Percentiles rank a stretch among this genome's conserved stretches.
These are phyloP conservation scores for Malassezia nana DNA, from an alignment of 1,284 basidiomycete genomes.

Conservation along the genomic window DNA sequence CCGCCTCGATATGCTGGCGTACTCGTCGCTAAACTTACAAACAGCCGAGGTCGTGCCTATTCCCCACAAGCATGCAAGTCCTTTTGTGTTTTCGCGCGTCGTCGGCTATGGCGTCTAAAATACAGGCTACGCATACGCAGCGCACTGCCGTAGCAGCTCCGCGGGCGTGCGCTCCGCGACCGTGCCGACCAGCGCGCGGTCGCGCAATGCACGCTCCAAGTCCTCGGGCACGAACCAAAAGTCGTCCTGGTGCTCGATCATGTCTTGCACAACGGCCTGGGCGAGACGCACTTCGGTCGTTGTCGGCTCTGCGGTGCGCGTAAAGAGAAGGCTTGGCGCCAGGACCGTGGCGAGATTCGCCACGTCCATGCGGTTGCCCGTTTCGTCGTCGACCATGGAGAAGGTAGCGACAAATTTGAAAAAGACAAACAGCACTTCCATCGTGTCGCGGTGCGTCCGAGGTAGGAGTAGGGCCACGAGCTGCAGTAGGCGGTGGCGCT, in stretches of 20 bases:
- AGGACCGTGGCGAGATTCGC: conserved; percentile 95
- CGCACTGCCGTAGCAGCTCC: conserved; percentile 43
- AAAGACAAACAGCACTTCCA: conserved; percentile 96
- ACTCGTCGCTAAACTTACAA: conserved; percentile 57
- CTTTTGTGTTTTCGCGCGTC: conserved; percentile 80
- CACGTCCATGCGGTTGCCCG: conserved; percentile 96
- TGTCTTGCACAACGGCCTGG: conserved; percentile 55
- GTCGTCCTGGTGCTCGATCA: conserved; percentile 88
- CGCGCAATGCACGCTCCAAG: conserved; percentile 37
- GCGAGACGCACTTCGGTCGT: conserved; percentile 88
- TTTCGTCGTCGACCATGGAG: conserved; percentile 94
- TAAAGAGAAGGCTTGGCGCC: conserved; percentile 83
- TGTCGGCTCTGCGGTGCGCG: conserved; percentile 72
- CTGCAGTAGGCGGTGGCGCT: conserved; percentile 74
- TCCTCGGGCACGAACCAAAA: conserved; percentile 52
- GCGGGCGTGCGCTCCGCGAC: conserved; percentile 34
- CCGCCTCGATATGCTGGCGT: conserved; percentile 65
- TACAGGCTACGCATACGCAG: conserved; percentile 27
- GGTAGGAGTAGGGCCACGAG: conserved; percentile 78
- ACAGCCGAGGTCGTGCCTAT: conserved; percentile 66
- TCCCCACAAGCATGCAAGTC: conserved; percentile 68
- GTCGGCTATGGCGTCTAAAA: conserved; percentile 32
- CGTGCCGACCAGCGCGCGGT: conserved; percentile 37
- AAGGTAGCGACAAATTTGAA: conserved; percentile 99
- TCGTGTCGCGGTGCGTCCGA: conserved; percentile 85